Percentiles rank a stretch among this genome's conserved stretches.
These are phyloP conservation scores for Atkinsonella hypoxylon DNA, from an alignment of 2,329 filamentous ascomycete species.

Conservation along the genomic window DNA sequence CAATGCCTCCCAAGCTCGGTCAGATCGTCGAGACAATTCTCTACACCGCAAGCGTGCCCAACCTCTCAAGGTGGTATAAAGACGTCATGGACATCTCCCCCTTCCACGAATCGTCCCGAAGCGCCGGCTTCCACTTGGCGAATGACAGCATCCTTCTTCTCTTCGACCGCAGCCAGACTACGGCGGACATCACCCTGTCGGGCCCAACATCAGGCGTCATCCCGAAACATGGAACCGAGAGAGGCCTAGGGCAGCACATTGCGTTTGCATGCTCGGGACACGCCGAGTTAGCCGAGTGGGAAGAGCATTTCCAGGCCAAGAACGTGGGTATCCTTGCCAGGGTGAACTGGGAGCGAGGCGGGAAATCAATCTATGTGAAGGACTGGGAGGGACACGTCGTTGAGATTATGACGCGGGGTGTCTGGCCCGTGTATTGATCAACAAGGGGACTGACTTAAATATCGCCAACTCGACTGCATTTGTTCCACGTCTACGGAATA, in stretches of 20 bases:
- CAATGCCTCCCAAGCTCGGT: slow-evolving; percentile 2
- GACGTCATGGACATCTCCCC: slow-evolving; percentile 2
- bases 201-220: background rate
- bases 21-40: slow-evolving; percentile 5
- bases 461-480: too few species aligned
- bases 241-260: slow-evolving; percentile 4
- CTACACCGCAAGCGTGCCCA: slow-evolving; percentile 3
- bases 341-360: slow-evolving; percentile 2
- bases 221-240: slow-evolving; percentile 3
- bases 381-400: slow-evolving; percentile 5
- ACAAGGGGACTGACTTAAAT: too few species aligned
- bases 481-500: too few species aligned
- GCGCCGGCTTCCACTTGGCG: background rate
- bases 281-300: slow-evolving; percentile 1
- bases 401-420: slow-evolving; percentile 3
- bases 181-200: background rate
- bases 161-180: background rate
- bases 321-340: background rate
- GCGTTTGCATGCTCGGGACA: slow-evolving; percentile 1
- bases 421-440: slow-evolving; percentile 3
- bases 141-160: slow-evolving; percentile 1
- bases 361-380: slow-evolving; percentile 2
- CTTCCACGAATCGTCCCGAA: background rate
- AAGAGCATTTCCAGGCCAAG: slow-evolving; percentile 1
- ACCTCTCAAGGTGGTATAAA: background rate